These are phyloP conservation scores for Penicillium subrubescens DNA, from an alignment of 495 filamentous ascomycete species.

Conservation along the genomic window DNA sequence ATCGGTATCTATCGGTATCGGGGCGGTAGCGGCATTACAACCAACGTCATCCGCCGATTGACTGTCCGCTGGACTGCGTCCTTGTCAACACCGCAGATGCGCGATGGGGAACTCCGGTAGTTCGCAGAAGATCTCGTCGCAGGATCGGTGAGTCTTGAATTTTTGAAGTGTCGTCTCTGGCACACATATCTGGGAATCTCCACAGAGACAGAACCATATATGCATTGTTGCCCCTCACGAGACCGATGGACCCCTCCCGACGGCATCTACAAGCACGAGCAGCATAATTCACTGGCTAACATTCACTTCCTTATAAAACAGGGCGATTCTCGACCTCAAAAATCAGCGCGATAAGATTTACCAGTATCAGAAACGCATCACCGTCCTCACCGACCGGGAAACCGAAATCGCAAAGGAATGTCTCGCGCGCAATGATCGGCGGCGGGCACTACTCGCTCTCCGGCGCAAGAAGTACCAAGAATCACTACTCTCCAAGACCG, in stretches of 20 bases:
- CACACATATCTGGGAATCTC: not conserved
- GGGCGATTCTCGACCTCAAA: conserved; percentile 95
- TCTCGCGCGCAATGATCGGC: conserved; percentile 71
- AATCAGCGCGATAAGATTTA: conserved; percentile 95
- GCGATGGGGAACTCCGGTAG: conserved; percentile 68
- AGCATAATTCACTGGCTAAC: conserved; percentile 8
- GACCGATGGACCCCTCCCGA: conserved; percentile 26
- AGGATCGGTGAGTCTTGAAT: conserved; percentile 59
- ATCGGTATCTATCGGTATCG: conserved; percentile 10
- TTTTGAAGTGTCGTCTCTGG: not conserved
- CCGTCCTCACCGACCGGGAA: conserved; percentile 78
- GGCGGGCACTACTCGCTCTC: conserved; percentile 81
- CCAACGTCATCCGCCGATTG: conserved; percentile 27
- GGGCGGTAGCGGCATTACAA: conserved; percentile 20
- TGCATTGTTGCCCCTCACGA: conserved; percentile 23
- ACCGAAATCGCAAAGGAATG: conserved; percentile 81
- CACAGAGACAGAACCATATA: not conserved
- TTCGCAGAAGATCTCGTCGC: conserved; percentile 69
- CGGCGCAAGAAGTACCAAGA: conserved; percentile 98
- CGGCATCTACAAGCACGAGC: not conserved
- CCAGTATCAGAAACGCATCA: conserved; percentile 89
- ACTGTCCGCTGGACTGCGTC: not conserved
- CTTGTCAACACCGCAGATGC: conserved; percentile 36
- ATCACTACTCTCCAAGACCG: conserved; percentile 83
- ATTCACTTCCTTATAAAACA: conserved; percentile 27